phyloP scores from a whole-genome alignment of 2,329 filamentous ascomycete genomes.

The Fusarium graminum region DNA sequence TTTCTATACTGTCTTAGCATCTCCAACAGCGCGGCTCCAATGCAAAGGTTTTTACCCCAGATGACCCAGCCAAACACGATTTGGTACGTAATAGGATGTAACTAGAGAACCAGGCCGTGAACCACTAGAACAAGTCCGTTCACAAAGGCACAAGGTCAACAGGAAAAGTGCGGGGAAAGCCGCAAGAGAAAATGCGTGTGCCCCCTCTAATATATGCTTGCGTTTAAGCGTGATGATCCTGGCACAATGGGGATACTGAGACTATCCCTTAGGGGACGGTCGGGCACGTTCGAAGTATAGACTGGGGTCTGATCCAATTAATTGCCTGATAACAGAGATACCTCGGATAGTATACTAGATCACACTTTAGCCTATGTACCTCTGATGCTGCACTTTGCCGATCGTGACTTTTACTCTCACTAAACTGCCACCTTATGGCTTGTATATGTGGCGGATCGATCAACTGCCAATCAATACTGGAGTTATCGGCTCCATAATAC shows the following conservation, averaged over 20 bases:
- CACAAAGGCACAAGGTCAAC: not conserved
- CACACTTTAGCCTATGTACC: no score
- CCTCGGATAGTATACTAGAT: no score
- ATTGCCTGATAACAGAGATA: no score
- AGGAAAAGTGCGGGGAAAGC: conserved; percentile 39
- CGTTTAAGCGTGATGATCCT: conserved; percentile 34
- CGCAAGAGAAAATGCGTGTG: conserved; percentile 9
- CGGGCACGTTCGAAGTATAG: no score
- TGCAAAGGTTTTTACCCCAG: conserved; percentile 29
- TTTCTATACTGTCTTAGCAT: not conserved
- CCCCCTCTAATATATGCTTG: conserved; percentile 37
- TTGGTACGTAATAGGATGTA: conserved; percentile 30
- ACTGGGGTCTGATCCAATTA: no score
- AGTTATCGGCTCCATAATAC: no score
- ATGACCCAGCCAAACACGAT: conserved; percentile 3
- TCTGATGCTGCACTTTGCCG: no score
- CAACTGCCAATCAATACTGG: no score
- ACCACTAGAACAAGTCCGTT: conserved; percentile 14
- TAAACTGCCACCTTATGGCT: no score
- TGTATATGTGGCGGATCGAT: no score
- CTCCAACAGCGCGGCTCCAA: conserved; percentile 27
- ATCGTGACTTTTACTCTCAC: no score
- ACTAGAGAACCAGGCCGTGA: not conserved
- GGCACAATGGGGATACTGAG: conserved; percentile 9
- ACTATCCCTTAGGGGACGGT: no score